Evolutionary conservation across 2,329 filamentous ascomycete species (phyloP).

Genomic region (Ophiostoma australiae): DNA sequence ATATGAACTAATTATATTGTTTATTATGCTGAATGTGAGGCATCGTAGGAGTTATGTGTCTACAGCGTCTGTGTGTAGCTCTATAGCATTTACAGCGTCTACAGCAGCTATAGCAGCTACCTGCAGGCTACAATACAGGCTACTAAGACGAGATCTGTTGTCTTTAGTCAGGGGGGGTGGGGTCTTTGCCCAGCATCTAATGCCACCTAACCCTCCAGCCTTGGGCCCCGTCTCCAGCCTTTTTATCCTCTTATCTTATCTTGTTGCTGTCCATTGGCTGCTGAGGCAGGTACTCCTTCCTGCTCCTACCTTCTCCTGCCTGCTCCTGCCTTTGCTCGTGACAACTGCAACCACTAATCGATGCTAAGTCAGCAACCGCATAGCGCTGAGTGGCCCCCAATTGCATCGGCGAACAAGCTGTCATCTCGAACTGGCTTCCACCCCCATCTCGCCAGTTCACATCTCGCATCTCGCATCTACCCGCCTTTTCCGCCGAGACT

Average conservation of each 20-base stretch:
- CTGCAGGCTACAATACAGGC: not conserved
- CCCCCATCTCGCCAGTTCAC: not conserved
- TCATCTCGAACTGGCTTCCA: slow-evolving; percentile 19
- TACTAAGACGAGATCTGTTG: not conserved
- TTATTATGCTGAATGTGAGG: too few species aligned
- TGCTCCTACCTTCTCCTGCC: not conserved
- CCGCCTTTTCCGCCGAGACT: not conserved
- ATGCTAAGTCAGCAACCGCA: not conserved
- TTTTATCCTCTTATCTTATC: slow-evolving; percentile 8
- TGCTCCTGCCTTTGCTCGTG: slow-evolving; percentile 18
- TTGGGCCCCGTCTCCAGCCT: not conserved
- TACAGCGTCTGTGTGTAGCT: too few species aligned
- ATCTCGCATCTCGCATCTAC: slow-evolving; percentile 10
- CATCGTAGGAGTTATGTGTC: not conserved
- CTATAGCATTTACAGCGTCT: not conserved
- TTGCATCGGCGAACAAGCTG: slow-evolving; percentile 16
- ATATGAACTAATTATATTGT: too few species aligned
- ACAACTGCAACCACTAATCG: slow-evolving; percentile 26
- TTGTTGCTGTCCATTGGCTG: not conserved
- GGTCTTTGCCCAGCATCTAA: not conserved
- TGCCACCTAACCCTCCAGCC: slow-evolving; percentile 1
- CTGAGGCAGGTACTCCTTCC: not conserved
- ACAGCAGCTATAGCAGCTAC: not conserved
- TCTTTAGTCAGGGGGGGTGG: slow-evolving; percentile 11
- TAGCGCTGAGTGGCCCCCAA: not conserved